Conservation (phyloP, 257 asterid species). For the Salvia hispanica region DNA sequence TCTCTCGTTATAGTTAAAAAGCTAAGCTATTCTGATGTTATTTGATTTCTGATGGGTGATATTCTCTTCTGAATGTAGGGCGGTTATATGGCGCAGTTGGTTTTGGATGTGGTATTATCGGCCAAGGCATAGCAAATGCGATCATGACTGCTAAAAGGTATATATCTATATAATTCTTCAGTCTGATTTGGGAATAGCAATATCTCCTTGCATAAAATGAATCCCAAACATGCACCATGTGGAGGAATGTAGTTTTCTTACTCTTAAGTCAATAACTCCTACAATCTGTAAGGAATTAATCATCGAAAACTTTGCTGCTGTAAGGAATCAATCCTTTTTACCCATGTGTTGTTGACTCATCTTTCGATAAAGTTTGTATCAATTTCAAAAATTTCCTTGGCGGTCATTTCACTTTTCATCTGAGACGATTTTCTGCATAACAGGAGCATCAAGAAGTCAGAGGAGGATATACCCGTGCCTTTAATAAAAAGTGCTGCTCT, state of each 20-base stretch:
- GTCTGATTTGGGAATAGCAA: background rate
- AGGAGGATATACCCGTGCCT: constrained; percentile 90
- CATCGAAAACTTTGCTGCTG: background rate
- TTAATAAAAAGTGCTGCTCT: constrained; percentile 82
- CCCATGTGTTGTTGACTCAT: background rate
- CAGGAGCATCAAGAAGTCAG: constrained; percentile 87
- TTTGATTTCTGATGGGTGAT: constrained; percentile 16
- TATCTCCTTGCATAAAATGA: background rate
- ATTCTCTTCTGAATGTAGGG: constrained; percentile 56
- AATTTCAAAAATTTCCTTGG: constrained; percentile 3
- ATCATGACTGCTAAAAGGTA: constrained; percentile 95
- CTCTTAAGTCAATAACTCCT: background rate
- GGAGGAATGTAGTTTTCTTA: background rate
- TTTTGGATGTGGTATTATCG: constrained; percentile 84
- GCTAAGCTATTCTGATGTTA: constrained; percentile 21
- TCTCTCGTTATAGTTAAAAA: constrained; percentile 21
- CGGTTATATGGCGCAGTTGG: constrained; percentile 89
- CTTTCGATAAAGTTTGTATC: constrained; percentile 9
- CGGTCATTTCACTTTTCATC: background rate
- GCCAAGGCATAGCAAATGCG: constrained; percentile 95
- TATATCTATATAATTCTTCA: background rate
- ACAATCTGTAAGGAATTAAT: background rate
- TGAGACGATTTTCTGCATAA: constrained; percentile 18
- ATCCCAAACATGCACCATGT: background rate
- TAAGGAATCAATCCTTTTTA: constrained; percentile 17